phyloP scores from a whole-genome alignment of 768 basidiomycete genomes.

The Trametes cinnabarina region DNA sequence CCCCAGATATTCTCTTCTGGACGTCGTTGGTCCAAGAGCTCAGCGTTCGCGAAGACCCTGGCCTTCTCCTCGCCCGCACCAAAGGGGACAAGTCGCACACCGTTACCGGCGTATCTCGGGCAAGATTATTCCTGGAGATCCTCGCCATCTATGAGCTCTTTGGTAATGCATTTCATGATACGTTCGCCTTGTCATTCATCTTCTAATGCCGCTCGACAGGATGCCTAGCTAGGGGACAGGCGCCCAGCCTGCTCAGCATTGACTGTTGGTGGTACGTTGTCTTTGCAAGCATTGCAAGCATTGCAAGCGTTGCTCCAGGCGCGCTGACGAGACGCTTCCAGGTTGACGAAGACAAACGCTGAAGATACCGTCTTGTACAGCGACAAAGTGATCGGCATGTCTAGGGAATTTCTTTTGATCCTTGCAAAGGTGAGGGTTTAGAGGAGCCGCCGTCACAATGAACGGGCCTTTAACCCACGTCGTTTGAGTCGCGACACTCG shows the following conservation, averaged over 20 bases:
- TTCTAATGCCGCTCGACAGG: constrained; percentile 24
- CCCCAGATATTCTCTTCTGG: constrained; percentile 43
- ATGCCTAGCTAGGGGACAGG: constrained; percentile 37
- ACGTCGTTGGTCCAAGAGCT: constrained; percentile 37
- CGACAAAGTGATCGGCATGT: constrained; percentile 46
- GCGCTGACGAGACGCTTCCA: constrained; percentile 13
- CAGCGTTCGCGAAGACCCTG: constrained; percentile 39
- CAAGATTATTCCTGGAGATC: constrained; percentile 41
- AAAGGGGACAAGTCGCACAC: constrained; percentile 22
- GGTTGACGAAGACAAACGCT: constrained; percentile 34
- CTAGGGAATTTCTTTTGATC: constrained; percentile 28
- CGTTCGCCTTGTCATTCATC: constrained; percentile 3
- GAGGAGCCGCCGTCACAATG: background rate
- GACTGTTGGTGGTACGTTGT: constrained; percentile 40
- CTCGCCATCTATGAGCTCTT: constrained; percentile 43
- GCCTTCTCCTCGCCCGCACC: constrained; percentile 35
- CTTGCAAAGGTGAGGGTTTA: constrained; percentile 29
- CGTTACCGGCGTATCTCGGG: constrained; percentile 32
- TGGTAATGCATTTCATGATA: constrained; percentile 25
- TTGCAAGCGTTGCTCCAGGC: too few species aligned
- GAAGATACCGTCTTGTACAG: constrained; percentile 34
- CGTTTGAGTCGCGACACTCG: constrained; percentile 22
- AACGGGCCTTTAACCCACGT: background rate
- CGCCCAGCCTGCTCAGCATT: constrained; percentile 35
- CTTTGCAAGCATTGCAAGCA: constrained; percentile 7